Evolutionary conservation across 2,329 filamentous ascomycete species (phyloP).

Genomic region (Dryadomyces quercivorus): DNA sequence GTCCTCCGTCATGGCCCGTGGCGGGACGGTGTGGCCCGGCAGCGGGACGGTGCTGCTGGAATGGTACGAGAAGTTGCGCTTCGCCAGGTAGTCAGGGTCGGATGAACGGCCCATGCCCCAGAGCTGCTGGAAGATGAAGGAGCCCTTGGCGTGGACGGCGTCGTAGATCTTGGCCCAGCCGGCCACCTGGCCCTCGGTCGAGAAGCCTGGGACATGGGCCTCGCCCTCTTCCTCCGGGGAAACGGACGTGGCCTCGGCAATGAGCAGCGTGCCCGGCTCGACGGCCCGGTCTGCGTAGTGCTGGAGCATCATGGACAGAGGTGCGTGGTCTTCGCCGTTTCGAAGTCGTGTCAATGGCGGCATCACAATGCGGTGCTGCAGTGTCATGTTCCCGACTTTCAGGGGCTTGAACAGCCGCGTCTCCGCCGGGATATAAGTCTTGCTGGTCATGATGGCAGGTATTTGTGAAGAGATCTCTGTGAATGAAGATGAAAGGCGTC

Average conservation of each 20-base stretch:
- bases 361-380: constrained; percentile 7
- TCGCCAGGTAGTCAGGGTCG: constrained; percentile 19
- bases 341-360: constrained; percentile 37
- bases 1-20: constrained; percentile 48
- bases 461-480: too few relatives aligned
- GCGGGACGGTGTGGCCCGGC: constrained; percentile 26
- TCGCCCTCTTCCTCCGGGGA: constrained; percentile 22
- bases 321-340: constrained; percentile 21
- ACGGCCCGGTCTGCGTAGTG: constrained; percentile 32
- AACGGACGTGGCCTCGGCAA: constrained; percentile 33
- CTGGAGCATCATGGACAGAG: constrained; percentile 20
- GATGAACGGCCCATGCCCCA: constrained; percentile 31
- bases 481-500: too few relatives aligned
- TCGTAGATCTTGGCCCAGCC: constrained; percentile 48
- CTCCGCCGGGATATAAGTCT: not conserved
- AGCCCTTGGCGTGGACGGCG: constrained; percentile 48
- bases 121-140: constrained; percentile 49
- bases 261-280: constrained; percentile 26
- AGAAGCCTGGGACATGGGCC: constrained; percentile 45
- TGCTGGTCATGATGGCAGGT: not conserved
- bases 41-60: constrained; percentile 30
- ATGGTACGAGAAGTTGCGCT: constrained; percentile 21
- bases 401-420: constrained; percentile 8
- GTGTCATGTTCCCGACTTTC: constrained; percentile 4
- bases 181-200: constrained; percentile 36